A percentile compares a stretch with the other conserved stretches of the same genome.
phyloP scores from a whole-genome alignment of 805 yeast species.

The Tetrapisispora iriomotensis region DNA sequence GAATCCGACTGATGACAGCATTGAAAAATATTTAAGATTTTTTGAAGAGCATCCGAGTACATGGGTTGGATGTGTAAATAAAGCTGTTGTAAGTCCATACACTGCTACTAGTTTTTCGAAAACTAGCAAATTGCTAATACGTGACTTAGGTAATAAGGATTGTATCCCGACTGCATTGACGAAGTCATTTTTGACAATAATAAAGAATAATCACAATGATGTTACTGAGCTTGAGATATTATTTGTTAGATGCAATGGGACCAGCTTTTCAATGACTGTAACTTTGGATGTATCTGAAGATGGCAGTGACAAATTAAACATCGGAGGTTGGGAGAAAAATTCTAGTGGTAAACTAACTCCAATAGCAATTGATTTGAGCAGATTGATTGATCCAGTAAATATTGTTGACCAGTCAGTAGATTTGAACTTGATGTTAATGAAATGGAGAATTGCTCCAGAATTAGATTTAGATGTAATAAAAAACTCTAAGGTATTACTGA shows the following conservation, averaged over 20 bases:
- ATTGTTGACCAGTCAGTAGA: conserved; percentile 90
- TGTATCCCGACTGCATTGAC: conserved; percentile 42
- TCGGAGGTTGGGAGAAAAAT: conserved; percentile 89
- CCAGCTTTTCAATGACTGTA: conserved; percentile 26
- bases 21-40: conserved; percentile 11
- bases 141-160: conserved; percentile 32
- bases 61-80: conserved; percentile 23
- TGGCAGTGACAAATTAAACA: conserved; percentile 28
- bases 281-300: conserved; percentile 6
- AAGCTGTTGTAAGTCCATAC: conserved; percentile 13
- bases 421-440: conserved; percentile 83
- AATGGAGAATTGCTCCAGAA: conserved; percentile 89
- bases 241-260: conserved; percentile 31
- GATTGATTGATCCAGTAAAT: conserved; percentile 69
- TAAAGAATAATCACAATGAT: conserved; percentile 29
- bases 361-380: conserved; percentile 70
- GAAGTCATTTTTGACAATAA: conserved; percentile 46
- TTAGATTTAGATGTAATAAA: conserved; percentile 59
- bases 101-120: conserved; percentile 4
- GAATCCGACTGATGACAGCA: background rate
- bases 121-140: conserved; percentile 27
- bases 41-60: conserved; percentile 10
- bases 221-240: conserved; percentile 30
- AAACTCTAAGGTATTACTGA: conserved; percentile 52
- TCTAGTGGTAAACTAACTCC: conserved; percentile 66